phyloP scores from a whole-genome alignment of 371 early-diverging fungal species.

The Parasitella parasitica region DNA sequence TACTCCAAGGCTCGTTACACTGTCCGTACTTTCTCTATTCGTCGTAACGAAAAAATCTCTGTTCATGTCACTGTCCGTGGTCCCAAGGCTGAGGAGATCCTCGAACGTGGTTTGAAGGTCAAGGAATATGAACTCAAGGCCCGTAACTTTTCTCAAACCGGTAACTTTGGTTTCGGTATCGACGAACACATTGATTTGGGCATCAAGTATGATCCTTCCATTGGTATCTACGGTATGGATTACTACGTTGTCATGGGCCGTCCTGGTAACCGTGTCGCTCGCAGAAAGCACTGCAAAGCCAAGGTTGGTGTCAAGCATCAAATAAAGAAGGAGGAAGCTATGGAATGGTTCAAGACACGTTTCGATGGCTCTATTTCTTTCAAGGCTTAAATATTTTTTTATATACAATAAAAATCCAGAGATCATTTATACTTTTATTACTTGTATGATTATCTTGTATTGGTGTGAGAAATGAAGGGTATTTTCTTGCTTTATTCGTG shows the following conservation, averaged over 20 bases:
- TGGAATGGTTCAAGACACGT: constrained; percentile 87
- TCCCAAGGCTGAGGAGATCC: constrained; percentile 82
- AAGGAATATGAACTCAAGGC: constrained; percentile 99
- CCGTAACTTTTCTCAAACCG: constrained; percentile 97
- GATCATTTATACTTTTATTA: constrained; percentile 1
- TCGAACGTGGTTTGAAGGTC: constrained; percentile 99
- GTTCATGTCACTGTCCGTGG: constrained; percentile 99
- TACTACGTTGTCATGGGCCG: constrained; percentile 98
- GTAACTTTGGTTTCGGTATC: constrained; percentile 99
- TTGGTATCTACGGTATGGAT: constrained; percentile 99
- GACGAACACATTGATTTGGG: constrained; percentile 99
- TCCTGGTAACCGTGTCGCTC: constrained; percentile 96
- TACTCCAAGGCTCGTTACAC: constrained; percentile 99
- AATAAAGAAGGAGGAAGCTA: constrained; percentile 87
- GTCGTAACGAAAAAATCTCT: constrained; percentile 99
- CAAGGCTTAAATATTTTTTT: constrained; percentile 48
- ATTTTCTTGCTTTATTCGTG: not conserved
- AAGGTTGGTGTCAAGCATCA: constrained; percentile 94
- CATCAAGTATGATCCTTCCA: constrained; percentile 99
- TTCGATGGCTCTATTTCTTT: constrained; percentile 88
- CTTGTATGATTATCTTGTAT: not conserved
- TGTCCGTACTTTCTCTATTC: constrained; percentile 99
- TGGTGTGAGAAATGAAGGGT: not conserved
- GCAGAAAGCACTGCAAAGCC: constrained; percentile 90
- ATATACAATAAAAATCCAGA: not conserved